These are phyloP conservation scores for Penicillium fuscoglaucum DNA, from an alignment of 2,329 filamentous ascomycete species.

Conservation along the genomic window DNA sequence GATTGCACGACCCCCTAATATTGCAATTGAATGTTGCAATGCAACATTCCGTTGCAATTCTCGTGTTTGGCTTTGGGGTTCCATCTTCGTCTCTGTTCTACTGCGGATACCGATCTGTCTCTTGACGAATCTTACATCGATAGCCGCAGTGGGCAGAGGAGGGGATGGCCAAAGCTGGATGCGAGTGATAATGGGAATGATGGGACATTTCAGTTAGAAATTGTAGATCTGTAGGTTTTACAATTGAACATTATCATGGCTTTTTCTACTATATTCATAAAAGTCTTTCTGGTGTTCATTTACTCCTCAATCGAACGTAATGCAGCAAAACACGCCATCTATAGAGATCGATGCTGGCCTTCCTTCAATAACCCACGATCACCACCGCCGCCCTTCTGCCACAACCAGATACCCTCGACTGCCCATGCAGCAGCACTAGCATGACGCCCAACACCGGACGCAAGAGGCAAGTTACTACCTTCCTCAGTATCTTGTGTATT, in stretches of 20 bases:
- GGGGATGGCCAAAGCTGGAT: conserved; percentile 9
- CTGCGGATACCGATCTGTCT: conserved; percentile 25
- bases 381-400: conserved; percentile 66
- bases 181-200: conserved; percentile 13
- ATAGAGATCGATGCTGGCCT: conserved; percentile 32
- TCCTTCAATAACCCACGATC: conserved; percentile 44
- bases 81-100: conserved; percentile 10
- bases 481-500: conserved; percentile 3
- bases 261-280: not conserved
- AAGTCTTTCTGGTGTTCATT: not conserved
- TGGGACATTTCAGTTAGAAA: conserved; percentile 20
- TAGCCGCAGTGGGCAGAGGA: conserved; percentile 5
- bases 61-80: conserved; percentile 15
- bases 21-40: conserved; percentile 11
- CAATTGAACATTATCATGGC: not conserved
- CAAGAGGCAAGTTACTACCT: conserved; percentile 9
- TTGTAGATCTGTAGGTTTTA: not conserved
- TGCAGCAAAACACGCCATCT: not conserved
- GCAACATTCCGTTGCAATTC: conserved; percentile 12
- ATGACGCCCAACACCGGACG: conserved; percentile 56
- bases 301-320: not conserved
- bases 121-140: conserved; percentile 20
- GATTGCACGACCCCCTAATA: conserved; percentile 13
- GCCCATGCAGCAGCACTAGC: conserved; percentile 80
- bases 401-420: conserved; percentile 85